These are phyloP conservation scores for Anthoceros angustus DNA, from an alignment of 225 moss, liverwort and hornwort genomes.

Conservation along the genomic window DNA sequence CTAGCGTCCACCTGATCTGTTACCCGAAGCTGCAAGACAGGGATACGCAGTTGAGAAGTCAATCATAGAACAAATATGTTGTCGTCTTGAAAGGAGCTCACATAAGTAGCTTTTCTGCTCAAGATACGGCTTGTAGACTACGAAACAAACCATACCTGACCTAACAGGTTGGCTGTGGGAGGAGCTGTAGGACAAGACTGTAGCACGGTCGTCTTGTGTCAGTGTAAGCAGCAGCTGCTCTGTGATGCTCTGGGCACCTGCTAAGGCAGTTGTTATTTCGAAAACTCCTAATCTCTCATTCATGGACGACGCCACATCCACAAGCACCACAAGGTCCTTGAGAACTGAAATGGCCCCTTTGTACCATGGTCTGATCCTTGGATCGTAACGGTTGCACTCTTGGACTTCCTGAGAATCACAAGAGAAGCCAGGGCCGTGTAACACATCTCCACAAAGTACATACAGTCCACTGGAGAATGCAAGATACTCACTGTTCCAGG, in stretches of 20 bases:
- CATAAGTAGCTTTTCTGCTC: not conserved
- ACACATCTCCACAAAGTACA: no score
- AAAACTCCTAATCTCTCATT: not conserved
- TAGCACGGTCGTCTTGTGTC: conserved; percentile 12
- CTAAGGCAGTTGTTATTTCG: not conserved
- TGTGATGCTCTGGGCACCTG: conserved; percentile 11
- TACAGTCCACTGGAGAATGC: no score
- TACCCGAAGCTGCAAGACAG: not conserved
- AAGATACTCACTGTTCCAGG: conserved; percentile 27
- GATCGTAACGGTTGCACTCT: conserved; percentile 17
- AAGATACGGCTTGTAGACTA: not conserved
- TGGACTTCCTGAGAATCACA: conserved; percentile 15
- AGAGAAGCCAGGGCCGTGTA: not conserved
- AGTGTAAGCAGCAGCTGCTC: conserved; percentile 13
- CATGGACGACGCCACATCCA: conserved; percentile 17
- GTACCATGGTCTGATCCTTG: conserved; percentile 26
- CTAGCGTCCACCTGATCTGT: conserved; percentile 5
- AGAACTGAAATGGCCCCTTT: conserved; percentile 17
- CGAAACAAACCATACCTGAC: conserved; percentile 1
- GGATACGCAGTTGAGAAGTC: conserved; percentile 12
- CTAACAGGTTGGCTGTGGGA: not conserved
- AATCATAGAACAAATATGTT: not conserved
- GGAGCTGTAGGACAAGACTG: conserved; percentile 13
- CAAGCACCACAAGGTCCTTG: conserved; percentile 21
- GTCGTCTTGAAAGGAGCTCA: not conserved